Base-by-base conservation (phyloP, 768 basidiomycete species). In the Boletales sp. region DNA sequence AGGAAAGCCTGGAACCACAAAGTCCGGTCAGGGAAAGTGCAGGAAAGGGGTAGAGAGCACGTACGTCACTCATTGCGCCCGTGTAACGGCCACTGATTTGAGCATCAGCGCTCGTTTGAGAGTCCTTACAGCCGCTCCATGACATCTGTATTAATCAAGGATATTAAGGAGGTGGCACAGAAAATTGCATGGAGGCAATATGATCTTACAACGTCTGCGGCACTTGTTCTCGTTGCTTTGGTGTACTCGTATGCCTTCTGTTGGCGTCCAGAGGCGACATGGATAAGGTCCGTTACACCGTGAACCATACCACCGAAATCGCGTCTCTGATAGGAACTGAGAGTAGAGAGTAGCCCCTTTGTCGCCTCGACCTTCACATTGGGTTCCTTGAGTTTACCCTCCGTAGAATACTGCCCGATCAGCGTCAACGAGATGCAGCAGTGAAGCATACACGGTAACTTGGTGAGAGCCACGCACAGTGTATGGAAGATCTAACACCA, bases 311-410 rank as follows among this genome's bases (percentile, higher is more conserved):
- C 90, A 13, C 86, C 75, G 63, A 91, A 79, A 63, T 98, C 94
- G 31, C 87, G 87, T 11, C 76, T 77, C 19, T 87, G 74, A 63
- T 92, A 95, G 10, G 88, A 84, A 27, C 77, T 71, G 2, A 90
- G 81, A 1, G 91, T 89, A 19, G 80, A 79, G n/a, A 95, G 66
- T 5, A 97, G 72, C 8, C 90, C 91, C 62, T 90, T 82, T 0
- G 93, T 94, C 5, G 94, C 94, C 63, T 90, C 93, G 9, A 84
- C 79, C 11, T 84, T 83, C 14, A 93, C 71, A 63, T 97, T 94
- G 31, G 94, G 93, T 64, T 97, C 93, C 68, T 97, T 97, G 64
- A 97, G 72, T 63, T 90, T 93, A 43, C 94, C 94, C 71, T 97
- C 92, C 8, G 93, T 95, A 18, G 92, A 92, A 70, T 97, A 97